These are phyloP conservation scores for Metroxylon sagu DNA, from an alignment of 176 grass and related monocot species.

Conservation along the genomic window DNA sequence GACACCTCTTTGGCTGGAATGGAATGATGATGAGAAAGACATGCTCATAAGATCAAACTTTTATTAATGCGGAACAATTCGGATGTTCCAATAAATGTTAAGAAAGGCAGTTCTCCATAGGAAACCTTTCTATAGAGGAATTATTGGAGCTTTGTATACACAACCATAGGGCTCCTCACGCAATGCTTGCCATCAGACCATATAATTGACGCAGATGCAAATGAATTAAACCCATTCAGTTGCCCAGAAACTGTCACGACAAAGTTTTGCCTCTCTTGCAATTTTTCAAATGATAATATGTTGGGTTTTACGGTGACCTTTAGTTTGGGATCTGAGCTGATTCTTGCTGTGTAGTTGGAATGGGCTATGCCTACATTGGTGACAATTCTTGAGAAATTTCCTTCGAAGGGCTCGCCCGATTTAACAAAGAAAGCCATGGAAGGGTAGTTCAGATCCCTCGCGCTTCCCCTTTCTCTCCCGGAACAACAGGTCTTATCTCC, in stretches of 20 bases:
- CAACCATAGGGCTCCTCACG: neutral
- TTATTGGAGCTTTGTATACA: neutral
- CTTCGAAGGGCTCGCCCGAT: neutral
- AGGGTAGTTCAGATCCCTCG: slow-evolving; percentile 38
- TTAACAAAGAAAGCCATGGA: slow-evolving; percentile 22
- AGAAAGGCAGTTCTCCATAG: too few relatives aligned
- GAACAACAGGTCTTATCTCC: neutral
- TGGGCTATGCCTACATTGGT: slow-evolving; percentile 30
- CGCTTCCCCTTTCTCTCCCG: neutral
- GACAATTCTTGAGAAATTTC: slow-evolving; percentile 25
- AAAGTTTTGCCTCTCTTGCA: neutral
- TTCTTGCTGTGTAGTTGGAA: slow-evolving; percentile 11
- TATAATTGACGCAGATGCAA: neutral
- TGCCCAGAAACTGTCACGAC: neutral
- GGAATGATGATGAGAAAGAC: too few relatives aligned
- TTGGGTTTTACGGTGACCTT: slow-evolving; percentile 12
- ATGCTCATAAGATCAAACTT: too few relatives aligned
- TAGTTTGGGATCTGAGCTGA: neutral
- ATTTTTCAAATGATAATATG: slow-evolving; percentile 8
- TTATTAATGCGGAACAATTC: too few relatives aligned
- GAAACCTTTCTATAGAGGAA: too few relatives aligned
- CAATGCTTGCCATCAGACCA: slow-evolving; percentile 3
- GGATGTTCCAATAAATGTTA: too few relatives aligned
- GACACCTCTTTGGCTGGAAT: too few relatives aligned
- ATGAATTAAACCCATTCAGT: neutral